Evolutionary conservation across 2,329 filamentous ascomycete species (phyloP).

Genomic region (Septoria petroselini): DNA sequence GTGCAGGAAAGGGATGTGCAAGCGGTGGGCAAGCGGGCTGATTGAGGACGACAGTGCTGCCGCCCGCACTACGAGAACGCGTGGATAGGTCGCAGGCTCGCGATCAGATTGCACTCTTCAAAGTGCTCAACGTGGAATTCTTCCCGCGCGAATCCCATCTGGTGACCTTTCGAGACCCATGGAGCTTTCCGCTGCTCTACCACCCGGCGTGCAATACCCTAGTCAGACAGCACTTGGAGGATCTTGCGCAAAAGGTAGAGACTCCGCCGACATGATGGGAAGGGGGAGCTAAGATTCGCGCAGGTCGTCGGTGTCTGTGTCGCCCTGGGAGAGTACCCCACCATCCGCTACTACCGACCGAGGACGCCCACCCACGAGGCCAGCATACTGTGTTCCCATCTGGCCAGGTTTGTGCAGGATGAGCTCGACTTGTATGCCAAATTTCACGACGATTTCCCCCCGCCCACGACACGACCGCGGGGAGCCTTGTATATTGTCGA

Average conservation of each 20-base stretch:
- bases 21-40: conserved; percentile 8
- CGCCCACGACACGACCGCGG: conserved; percentile 71
- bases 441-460: conserved; percentile 79
- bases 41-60: conserved; percentile 54
- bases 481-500: conserved; percentile 84
- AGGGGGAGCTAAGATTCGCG: background rate
- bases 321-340: conserved; percentile 87
- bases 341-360: conserved; percentile 86
- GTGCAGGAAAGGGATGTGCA: conserved; percentile 28
- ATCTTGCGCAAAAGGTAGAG: conserved; percentile 78
- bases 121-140: conserved; percentile 82
- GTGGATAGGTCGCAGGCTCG: conserved; percentile 70
- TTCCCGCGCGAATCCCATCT: conserved; percentile 88
- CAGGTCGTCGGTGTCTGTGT: conserved; percentile 85
- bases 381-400: conserved; percentile 77
- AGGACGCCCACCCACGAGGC: conserved; percentile 76
- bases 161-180: conserved; percentile 88
- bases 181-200: conserved; percentile 90
- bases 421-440: conserved; percentile 87
- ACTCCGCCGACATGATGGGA: no score
- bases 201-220: conserved; percentile 85
- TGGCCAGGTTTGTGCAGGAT: conserved; percentile 87
- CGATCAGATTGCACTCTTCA: conserved; percentile 74
- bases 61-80: conserved; percentile 66
- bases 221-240: conserved; percentile 77